phyloP scores from a whole-genome alignment of 2,329 filamentous ascomycete genomes.

The Metarhizium sp. region DNA sequence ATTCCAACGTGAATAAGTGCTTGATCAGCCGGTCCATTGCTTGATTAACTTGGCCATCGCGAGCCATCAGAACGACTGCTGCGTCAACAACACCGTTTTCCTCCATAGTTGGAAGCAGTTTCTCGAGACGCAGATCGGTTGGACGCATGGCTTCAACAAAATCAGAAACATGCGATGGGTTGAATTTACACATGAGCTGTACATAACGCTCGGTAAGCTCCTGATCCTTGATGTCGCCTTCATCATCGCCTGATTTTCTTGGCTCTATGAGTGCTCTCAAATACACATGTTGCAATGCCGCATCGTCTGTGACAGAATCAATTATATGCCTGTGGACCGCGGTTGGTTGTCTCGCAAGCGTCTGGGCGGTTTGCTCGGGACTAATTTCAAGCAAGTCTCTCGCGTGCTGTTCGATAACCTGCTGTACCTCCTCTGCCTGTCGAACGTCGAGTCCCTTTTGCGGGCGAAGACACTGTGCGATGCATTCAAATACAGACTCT shows the following conservation, averaged over 20 bases:
- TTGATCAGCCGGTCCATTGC: constrained; percentile 80
- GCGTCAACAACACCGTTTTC: constrained; percentile 85
- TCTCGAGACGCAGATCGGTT: constrained; percentile 68
- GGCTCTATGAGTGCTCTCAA: constrained; percentile 67
- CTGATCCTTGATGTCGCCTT: constrained; percentile 32
- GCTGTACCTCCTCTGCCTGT: constrained; percentile 62
- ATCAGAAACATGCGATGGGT: constrained; percentile 72
- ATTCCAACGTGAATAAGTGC: constrained; percentile 72
- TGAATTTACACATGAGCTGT: constrained; percentile 80
- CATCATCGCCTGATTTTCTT: constrained; percentile 22
- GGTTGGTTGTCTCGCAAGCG: constrained; percentile 50
- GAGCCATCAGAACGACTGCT: constrained; percentile 80
- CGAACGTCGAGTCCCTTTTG: constrained; percentile 55
- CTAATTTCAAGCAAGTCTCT: constrained; percentile 58
- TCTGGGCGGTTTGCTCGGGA: constrained; percentile 53
- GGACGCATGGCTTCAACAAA: constrained; percentile 72
- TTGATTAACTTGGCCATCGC: constrained; percentile 72
- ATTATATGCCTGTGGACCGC: constrained; percentile 60
- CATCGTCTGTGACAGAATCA: constrained; percentile 48
- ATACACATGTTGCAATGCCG: constrained; percentile 65
- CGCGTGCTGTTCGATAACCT: constrained; percentile 56
- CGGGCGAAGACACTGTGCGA: constrained; percentile 63
- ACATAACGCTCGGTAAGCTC: constrained; percentile 76
- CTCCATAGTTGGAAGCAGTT: constrained; percentile 80
- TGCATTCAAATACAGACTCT: constrained; percentile 66